phyloP scores from a whole-genome alignment of 1,284 basidiomycete species.

The Cerioporus squamosus region DNA sequence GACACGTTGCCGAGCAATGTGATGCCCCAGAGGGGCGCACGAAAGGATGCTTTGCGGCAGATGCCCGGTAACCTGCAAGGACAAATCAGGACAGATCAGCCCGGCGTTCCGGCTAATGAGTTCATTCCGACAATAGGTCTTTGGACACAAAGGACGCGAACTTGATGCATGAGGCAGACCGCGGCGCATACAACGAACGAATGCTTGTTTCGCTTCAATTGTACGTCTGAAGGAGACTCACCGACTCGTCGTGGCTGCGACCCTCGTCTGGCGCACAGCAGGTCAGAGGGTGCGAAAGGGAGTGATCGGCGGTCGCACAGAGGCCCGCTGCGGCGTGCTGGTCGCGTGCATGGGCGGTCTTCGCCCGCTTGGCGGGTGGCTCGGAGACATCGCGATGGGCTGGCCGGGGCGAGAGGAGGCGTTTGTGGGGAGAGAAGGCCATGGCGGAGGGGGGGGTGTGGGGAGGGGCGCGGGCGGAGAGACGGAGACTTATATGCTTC shows the following conservation, averaged over 20 bases:
- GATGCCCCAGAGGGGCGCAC: slow-evolving; percentile 12
- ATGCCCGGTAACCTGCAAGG: slow-evolving; percentile 18
- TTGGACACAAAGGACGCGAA: slow-evolving; percentile 15
- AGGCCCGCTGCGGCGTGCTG: slow-evolving; percentile 4
- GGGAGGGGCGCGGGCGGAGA: slow-evolving; percentile 1
- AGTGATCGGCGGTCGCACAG: too few relatives aligned
- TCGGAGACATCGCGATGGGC: background rate
- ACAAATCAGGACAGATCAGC: slow-evolving; percentile 24
- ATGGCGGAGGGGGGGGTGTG: slow-evolving; percentile 7
- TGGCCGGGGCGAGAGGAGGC: slow-evolving; percentile 5
- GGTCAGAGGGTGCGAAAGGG: slow-evolving; percentile 23
- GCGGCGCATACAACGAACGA: slow-evolving; percentile 3
- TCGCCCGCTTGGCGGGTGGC: slow-evolving; percentile 19
- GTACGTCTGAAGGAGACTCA: slow-evolving; percentile 11
- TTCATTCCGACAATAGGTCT: slow-evolving; percentile 14
- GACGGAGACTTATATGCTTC: slow-evolving; percentile 10
- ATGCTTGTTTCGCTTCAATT: background rate
- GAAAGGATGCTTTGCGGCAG: slow-evolving; percentile 22
- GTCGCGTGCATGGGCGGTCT: slow-evolving; percentile 11
- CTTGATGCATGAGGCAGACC: slow-evolving; percentile 13
- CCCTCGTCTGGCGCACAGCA: slow-evolving; percentile 13
- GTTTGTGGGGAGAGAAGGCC: slow-evolving; percentile 11
- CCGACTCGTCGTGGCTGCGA: slow-evolving; percentile 8
- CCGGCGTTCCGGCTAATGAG: slow-evolving; percentile 17
- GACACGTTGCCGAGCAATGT: slow-evolving; percentile 13